A percentile compares a stretch with the other conserved stretches of the same genome.
These are phyloP conservation scores for Fusarium redolens DNA, from an alignment of 2,329 filamentous ascomycete genomes.

Conservation along the genomic window DNA sequence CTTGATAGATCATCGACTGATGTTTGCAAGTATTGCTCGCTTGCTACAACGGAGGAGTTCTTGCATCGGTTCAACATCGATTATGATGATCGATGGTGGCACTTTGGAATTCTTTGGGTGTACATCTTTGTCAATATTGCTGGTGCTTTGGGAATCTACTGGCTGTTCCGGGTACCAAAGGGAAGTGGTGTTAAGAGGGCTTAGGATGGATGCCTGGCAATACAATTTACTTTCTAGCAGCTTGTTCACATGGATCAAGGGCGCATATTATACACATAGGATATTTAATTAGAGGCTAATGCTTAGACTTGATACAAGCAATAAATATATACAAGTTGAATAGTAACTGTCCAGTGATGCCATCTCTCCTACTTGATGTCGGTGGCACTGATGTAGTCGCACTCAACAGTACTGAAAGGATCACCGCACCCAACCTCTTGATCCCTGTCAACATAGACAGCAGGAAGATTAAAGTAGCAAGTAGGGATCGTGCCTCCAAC, in stretches of 20 bases:
- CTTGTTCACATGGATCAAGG: background rate
- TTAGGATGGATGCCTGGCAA: background rate
- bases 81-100: slow-evolving; percentile 64
- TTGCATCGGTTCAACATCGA: slow-evolving; percentile 55
- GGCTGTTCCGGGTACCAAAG: slow-evolving; percentile 52
- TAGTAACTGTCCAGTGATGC: too few relatives aligned
- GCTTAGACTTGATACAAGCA: fast-evolving
- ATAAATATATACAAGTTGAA: background rate
- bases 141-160: slow-evolving; percentile 61
- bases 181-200: slow-evolving; percentile 40
- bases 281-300: background rate
- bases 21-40: slow-evolving; percentile 58
- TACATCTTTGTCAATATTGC: slow-evolving; percentile 63
- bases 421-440: slow-evolving; percentile 2
- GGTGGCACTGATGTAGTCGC: background rate
- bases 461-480: slow-evolving; percentile 25
- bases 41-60: slow-evolving; percentile 53
- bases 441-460: slow-evolving; percentile 22
- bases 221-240: background rate
- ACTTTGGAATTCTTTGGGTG: slow-evolving; percentile 65
- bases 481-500: slow-evolving; percentile 5
- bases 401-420: background rate
- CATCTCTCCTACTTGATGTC: fast-evolving
- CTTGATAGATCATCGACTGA: slow-evolving; percentile 55
- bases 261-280: background rate